Evolutionary conservation across 2,329 filamentous ascomycete species (phyloP).

Genomic region (Berkeleyomyces basicola): DNA sequence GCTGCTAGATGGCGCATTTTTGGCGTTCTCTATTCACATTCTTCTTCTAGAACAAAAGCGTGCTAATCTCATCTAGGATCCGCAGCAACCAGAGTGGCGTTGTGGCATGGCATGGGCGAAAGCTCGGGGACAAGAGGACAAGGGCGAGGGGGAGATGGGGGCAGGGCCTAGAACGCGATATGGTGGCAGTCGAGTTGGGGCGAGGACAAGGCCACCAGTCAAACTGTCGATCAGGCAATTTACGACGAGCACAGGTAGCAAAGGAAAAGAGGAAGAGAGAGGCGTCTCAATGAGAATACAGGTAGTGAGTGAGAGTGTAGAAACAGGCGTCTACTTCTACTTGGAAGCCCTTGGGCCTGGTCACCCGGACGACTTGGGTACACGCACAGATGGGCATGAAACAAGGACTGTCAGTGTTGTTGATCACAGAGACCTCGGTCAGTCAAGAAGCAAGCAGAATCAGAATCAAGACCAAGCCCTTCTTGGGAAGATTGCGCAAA

Average conservation of each 20-base stretch:
- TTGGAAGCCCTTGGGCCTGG: too few species aligned
- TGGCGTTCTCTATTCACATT: background rate
- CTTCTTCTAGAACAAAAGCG: background rate
- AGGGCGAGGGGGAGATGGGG: background rate
- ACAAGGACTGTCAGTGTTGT: background rate
- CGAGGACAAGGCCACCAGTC: background rate
- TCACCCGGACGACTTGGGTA: background rate
- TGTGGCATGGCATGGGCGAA: background rate
- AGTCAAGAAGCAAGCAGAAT: background rate
- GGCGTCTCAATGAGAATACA: background rate
- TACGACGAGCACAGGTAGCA: background rate
- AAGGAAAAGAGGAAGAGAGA: background rate
- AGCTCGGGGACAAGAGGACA: background rate
- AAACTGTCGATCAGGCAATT: background rate
- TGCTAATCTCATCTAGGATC: background rate
- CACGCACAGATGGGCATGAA: background rate
- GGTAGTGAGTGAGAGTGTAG: background rate
- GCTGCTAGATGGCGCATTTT: background rate
- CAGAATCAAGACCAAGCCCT: too few species aligned
- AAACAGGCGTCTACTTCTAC: background rate
- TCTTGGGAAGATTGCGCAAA: background rate
- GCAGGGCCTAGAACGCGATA: background rate
- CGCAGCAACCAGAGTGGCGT: background rate
- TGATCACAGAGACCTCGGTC: background rate
- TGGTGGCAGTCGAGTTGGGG: background rate